Evolutionary conservation across 306 rosid species (phyloP).

Genomic region (Echinosophora koreensis): DNA sequence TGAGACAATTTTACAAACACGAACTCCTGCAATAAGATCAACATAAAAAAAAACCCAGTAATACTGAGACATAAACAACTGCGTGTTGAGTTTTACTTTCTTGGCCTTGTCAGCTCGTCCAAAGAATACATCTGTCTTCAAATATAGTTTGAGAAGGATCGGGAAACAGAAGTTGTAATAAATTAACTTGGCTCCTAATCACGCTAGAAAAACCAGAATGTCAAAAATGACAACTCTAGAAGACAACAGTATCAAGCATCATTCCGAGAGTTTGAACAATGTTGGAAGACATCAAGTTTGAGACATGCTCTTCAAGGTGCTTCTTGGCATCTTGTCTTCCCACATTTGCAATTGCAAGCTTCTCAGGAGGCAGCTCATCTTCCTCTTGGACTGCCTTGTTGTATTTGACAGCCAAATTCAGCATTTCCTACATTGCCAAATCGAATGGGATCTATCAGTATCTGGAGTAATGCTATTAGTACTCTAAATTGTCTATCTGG

Average conservation of each 20-base stretch:
- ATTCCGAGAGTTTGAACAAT: conserved; percentile 91
- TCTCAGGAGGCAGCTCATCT: conserved; percentile 90
- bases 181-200: conserved; percentile 26
- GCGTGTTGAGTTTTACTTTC: conserved; percentile 46
- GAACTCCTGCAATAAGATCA: not conserved
- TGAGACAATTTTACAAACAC: conserved; percentile 17
- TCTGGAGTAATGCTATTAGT: no score
- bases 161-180: conserved; percentile 7
- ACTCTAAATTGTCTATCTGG: no score
- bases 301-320: conserved; percentile 95
- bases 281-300: conserved; percentile 94
- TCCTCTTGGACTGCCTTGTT: conserved; percentile 98
- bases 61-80: conserved; percentile 25
- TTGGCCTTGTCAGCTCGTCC: conserved; percentile 62
- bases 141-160: conserved; percentile 33
- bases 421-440: conserved; percentile 77
- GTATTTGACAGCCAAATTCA: conserved; percentile 75
- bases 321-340: conserved; percentile 98
- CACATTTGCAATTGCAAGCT: conserved; percentile 92
- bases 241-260: conserved; percentile 95
- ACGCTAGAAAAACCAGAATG: conserved; percentile 8
- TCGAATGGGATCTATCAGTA: not conserved
- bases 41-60: conserved; percentile 11
- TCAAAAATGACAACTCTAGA: conserved; percentile 53
- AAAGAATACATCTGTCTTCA: conserved; percentile 50